Percentiles rank a stretch among this genome's conserved stretches.
Conservation (phyloP, 108 stramenopile species). For the Fistulifera solaris region DNA sequence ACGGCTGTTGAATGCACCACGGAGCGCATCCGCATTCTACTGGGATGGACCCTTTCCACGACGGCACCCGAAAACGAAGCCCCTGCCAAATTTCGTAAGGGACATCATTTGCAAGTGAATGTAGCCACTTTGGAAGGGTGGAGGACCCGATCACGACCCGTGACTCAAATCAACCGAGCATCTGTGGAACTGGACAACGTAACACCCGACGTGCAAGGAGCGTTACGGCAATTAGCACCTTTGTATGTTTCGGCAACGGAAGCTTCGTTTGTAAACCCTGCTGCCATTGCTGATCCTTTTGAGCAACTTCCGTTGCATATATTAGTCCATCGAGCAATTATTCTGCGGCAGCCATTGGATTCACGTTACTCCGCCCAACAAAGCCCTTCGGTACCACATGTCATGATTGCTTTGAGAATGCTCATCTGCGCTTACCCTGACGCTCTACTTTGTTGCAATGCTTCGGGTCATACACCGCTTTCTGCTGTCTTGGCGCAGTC, state of each 20-base stretch:
- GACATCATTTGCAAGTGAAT: conserved; percentile 29
- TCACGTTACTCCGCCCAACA: background rate
- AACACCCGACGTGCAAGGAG: conserved; percentile 23
- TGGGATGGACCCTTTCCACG: conserved; percentile 19
- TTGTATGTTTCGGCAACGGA: conserved; percentile 7
- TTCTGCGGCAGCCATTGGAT: background rate
- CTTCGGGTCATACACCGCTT: conserved; percentile 31
- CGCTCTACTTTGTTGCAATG: conserved; percentile 22
- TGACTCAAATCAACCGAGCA: background rate
- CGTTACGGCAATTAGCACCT: conserved; percentile 17
- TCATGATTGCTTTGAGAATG: conserved; percentile 15
- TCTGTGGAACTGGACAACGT: conserved; percentile 1
- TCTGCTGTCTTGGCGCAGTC: conserved; percentile 20
- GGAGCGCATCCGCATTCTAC: conserved; percentile 25
- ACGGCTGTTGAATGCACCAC: conserved; percentile 17
- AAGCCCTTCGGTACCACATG: conserved; percentile 1
- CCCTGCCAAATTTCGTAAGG: background rate
- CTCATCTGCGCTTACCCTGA: conserved; percentile 33
- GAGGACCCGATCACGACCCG: background rate
- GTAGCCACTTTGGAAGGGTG: conserved; percentile 18
- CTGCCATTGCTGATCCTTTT: conserved; percentile 22
- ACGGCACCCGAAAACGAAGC: background rate
- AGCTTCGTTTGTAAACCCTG: conserved; percentile 15
- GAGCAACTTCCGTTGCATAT: conserved; percentile 29
- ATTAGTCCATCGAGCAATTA: conserved; percentile 15